These are phyloP conservation scores for Erythrobasidium hasegawianum DNA, from an alignment of 1,284 basidiomycete genomes.

Conservation along the genomic window DNA sequence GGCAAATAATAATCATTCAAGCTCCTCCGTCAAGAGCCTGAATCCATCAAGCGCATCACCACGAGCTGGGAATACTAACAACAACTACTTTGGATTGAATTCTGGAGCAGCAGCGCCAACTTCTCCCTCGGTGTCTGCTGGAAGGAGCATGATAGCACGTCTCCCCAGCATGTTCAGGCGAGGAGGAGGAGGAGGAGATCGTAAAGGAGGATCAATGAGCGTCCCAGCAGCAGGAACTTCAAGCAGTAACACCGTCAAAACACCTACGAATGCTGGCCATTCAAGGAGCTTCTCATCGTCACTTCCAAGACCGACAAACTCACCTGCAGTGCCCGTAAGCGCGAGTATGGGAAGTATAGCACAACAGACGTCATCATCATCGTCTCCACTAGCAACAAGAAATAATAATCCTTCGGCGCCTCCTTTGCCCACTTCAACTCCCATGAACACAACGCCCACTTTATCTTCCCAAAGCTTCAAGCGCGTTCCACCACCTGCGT, in stretches of 20 bases:
- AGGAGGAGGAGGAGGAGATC: background rate
- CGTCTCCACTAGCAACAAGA: no score
- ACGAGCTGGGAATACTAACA: no score
- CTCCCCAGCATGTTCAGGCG: conserved; percentile 1
- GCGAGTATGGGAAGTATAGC: background rate
- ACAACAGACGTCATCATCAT: background rate
- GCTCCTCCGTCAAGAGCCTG: no score
- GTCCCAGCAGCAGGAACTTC: background rate
- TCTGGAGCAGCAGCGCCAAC: no score
- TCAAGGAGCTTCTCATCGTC: conserved; percentile 1
- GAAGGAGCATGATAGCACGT: background rate
- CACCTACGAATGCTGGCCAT: background rate
- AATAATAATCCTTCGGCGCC: no score
- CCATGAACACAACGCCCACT: no score
- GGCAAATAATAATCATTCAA: no score
- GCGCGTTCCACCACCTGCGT: no score
- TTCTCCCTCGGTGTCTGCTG: background rate
- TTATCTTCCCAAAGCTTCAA: no score
- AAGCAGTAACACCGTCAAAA: background rate
- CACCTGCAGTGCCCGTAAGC: background rate
- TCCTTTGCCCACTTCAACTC: no score
- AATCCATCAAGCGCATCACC: no score
- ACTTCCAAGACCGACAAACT: background rate
- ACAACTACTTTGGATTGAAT: no score
- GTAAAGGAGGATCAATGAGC: background rate